Evolutionary conservation across 2,329 filamentous ascomycete genomes (phyloP), one percentile per base, ranked within the genome.

Genomic region (Gnomoniopsis sp.): DNA sequence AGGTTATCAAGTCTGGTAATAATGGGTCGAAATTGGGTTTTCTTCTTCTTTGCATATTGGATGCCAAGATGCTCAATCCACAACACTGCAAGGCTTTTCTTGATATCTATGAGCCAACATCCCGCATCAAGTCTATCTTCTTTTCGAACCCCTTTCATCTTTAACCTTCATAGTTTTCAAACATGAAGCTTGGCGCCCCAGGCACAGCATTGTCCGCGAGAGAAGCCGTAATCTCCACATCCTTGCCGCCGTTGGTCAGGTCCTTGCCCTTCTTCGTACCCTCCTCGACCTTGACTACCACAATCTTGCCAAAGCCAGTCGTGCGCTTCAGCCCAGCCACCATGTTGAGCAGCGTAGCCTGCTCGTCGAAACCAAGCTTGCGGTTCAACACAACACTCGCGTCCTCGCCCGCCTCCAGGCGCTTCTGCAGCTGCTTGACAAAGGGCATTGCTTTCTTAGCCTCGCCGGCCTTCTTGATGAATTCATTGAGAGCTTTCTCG

Each of bases 401-500:
- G 15, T 79, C 76, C 74, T 93, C 86, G 62, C 90, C 88, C 52
- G 81, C 80, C 58, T 91, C 80, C 57, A 99, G 83, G 54, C 90
- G 86, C 73, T 85, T 90, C 87, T 97, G 97, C 61, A 98, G 79
- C 7, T 73, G 77, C 77, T 98, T 93, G 52, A 97, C 88, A 70
- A 97, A 98, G 0, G 95, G 95, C 93, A 98, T 98, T 2, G 92
- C 93, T 77, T 96, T 95, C 85, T 98, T 99, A 83, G 92, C 91
- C 76, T 96, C 90, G 47, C 86, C 87, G 69, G 91, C 81, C 79
- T 96, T 96, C 66, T 86, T 86, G 59, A 97, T 88, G 69, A 87
- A 84, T 65, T 86, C 87, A 68, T 87, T 90, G 49, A 97, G 79
- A 58, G 85, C 86, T 79, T 96, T 96, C 72, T 96, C 90, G 69